Evolutionary conservation across 371 early-diverging fungal genomes (phyloP), one percentile per base, ranked within the genome.

Genomic region (Sanchytrium tribonematis): DNA sequence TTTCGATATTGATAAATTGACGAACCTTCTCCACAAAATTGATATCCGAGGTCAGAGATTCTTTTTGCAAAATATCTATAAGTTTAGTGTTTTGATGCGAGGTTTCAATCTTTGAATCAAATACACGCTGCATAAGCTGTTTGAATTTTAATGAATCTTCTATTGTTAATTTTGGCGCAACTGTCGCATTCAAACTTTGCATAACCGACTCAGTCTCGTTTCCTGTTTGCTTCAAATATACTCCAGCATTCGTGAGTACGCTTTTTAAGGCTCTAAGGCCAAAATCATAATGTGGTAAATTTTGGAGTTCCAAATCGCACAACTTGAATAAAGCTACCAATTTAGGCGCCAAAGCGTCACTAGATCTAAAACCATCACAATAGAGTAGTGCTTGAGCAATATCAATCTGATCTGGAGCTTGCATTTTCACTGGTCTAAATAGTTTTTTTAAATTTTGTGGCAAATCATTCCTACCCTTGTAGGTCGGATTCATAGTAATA

Each of bases 401-500:
- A 65, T 94, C 79, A 72, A 91, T 90, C 30, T 92, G 83, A 75
- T 98, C 97, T 29, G 98, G 98, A 72, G 89, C 89, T 17, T 95
- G 94, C 97, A 98, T 97, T 31, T 93, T 94, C 71, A 97, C 88
- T 75, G 88, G 88, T 66, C 97, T 84, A 86, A 98, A 98, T 69
- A 98, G 82, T 77, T 93, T 93, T 82, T 91, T 95, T 78, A 99
- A 81, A 73, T 96, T 97, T 75, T 95, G 97, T 0, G 99, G 99
- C 70, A 98, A 80, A 73, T 94, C 91, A 71, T 93, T 93, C 66
- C 99, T 87, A 27, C 98, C 98, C 31, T 93, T 93, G 79, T 98
- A 98, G 28, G 96, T 97, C 65, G 98, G 95, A 78, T 98, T 98
- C 97, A 98, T 96, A 31, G 99, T 98, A 73, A 98, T 93, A 76